A percentile compares a stretch with the other conserved stretches of the same genome.
Evolutionary conservation across 768 basidiomycete species (phyloP).

Genomic region (Candolleomyces efflorescens): DNA sequence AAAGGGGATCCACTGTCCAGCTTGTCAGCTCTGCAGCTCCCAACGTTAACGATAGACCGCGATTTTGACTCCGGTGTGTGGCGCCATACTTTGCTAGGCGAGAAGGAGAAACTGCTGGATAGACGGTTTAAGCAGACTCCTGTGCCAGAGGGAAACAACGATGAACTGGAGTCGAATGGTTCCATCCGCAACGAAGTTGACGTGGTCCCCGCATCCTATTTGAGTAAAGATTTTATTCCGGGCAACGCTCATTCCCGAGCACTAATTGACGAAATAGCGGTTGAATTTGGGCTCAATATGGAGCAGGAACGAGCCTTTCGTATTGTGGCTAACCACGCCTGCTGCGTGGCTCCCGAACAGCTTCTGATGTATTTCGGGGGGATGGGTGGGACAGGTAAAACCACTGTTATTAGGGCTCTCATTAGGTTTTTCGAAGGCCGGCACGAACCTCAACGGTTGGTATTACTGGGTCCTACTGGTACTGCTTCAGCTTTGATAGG

Average conservation of each 20-base stretch:
- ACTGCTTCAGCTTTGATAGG: conserved; percentile 17
- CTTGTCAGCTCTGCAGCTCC: too few relatives aligned
- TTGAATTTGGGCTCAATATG: conserved; percentile 18
- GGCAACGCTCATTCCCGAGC: not conserved
- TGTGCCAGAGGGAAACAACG: too few relatives aligned
- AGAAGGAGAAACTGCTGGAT: too few relatives aligned
- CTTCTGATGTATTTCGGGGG: conserved; percentile 31
- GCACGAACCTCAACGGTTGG: conserved; percentile 22
- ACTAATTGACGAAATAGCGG: not conserved
- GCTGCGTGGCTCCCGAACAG: conserved; percentile 9
- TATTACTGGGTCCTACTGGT: conserved; percentile 23
- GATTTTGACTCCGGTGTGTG: too few relatives aligned
- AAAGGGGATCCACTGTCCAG: too few relatives aligned
- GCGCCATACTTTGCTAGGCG: too few relatives aligned
- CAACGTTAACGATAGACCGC: too few relatives aligned
- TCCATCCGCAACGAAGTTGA: too few relatives aligned
- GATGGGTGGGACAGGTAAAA: conserved; percentile 30
- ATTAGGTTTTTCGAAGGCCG: conserved; percentile 15
- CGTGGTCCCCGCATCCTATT: too few relatives aligned
- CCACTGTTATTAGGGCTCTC: conserved; percentile 25
- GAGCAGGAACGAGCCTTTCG: conserved; percentile 28
- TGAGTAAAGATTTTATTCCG: not conserved
- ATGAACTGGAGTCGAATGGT: too few relatives aligned
- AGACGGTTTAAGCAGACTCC: too few relatives aligned
- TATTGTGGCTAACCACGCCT: conserved; percentile 25